Base-by-base conservation (phyloP, 2,329 filamentous ascomycete species). In the Ascochyta rabiei region DNA sequence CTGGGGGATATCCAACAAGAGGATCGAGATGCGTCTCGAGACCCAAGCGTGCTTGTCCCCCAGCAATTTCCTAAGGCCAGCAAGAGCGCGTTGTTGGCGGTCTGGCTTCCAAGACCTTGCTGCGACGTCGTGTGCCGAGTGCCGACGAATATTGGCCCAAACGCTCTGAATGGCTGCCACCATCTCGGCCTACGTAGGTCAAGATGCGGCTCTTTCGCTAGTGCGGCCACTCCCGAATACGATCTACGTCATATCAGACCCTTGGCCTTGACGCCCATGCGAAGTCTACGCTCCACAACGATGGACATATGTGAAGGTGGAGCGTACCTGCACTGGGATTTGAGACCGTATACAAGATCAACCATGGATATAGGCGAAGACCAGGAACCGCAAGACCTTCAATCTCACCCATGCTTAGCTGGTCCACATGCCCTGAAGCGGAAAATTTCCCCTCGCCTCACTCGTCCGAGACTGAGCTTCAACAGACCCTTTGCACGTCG, bases 201-300 rank as follows among this genome's bases (percentile, higher is more conserved):
- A 39, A 53, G 30, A 47, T 66, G 61, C 58, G 59, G 61, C 60
- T 64, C 57, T 56, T 37, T 8, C 33, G 35, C 31, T 66, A 63
- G 63, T 54, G 57, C 59, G 53, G 52, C 59, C 55, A 47, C 59
- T 61, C 49, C 62, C 64, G 60, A 59, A 56, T 28, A 18, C 49
- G 53, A 63, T 60, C 48, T 46, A 64, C 61, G 53, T 61, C 63
- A 64, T 52, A 23, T 31, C 18, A 44, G 37, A 51, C 44, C 49
- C 42, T 48, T 31, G 15, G 26, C n/a, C 38, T 37, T 31, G 21
- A 47, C 18, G 12, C 12, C 37, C 30, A 44, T 24, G 42, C 47
- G 31, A n/a, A 24, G 12, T 30, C 15, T 18, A 18, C 23, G 31
- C 16, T 28, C 16, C 33, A 35, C 10, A 18, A 23, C 5, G 19